Evolutionary conservation across 2,329 filamentous ascomycete species (phyloP).

Genomic region (Phialophora expanda): DNA sequence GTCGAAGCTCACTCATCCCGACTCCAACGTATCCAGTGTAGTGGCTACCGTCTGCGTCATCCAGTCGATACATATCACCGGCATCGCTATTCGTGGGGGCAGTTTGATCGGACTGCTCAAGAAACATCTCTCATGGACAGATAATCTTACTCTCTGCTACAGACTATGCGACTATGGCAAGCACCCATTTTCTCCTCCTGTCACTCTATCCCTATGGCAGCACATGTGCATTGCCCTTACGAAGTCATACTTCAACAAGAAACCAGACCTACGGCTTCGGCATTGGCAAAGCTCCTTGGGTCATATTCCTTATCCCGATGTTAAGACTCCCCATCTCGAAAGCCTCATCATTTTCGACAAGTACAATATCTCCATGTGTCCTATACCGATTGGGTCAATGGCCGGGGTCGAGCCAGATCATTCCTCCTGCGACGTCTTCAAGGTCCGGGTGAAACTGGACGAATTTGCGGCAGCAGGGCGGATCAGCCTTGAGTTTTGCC

Average conservation of each 20-base stretch:
- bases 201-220: not conserved
- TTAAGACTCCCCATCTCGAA: not conserved
- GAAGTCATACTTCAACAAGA: not conserved
- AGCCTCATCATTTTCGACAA: not conserved
- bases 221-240: not conserved
- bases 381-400: not conserved
- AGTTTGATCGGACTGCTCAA: not conserved
- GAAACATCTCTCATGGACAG: constrained; percentile 5
- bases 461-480: not conserved
- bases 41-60: not conserved
- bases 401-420: not conserved
- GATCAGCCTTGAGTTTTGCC: not conserved
- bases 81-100: not conserved
- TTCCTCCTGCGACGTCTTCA: not conserved
- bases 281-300: not conserved
- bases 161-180: not conserved
- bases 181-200: not conserved
- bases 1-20: not conserved
- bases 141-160: not conserved
- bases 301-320: not conserved
- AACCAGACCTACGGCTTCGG: not conserved
- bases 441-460: not conserved
- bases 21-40: not conserved
- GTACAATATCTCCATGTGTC: not conserved
- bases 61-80: not conserved